Evolutionary conservation across 31 red algal species (phyloP).

Genomic region (Porphyra umbilicalis): DNA sequence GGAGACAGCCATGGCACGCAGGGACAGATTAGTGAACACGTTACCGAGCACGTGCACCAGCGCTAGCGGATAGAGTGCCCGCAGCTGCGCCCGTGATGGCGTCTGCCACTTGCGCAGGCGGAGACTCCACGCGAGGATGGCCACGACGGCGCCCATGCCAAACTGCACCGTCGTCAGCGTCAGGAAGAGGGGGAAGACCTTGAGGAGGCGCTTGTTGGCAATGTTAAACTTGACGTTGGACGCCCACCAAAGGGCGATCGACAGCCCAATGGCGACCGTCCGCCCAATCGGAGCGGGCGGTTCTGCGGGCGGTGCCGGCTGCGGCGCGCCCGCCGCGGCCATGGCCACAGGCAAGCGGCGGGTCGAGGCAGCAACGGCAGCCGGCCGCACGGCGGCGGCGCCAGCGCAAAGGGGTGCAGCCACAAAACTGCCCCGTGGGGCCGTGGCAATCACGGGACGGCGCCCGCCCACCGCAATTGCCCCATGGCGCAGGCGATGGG

Average conservation of each 20-base stretch:
- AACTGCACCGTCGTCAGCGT: constrained; percentile 39
- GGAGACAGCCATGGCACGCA: constrained; percentile 36
- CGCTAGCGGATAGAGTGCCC: constrained; percentile 42
- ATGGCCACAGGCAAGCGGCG: neutral
- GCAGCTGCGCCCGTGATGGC: constrained; percentile 18
- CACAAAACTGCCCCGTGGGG: neutral
- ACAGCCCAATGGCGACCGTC: neutral
- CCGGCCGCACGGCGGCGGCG: neutral
- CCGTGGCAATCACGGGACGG: neutral
- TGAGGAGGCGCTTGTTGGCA: constrained; percentile 40
- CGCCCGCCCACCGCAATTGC: too few relatives aligned
- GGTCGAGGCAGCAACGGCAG: neutral
- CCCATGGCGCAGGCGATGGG: too few relatives aligned
- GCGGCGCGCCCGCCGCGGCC: neutral
- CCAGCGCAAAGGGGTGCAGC: neutral
- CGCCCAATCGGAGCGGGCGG: neutral
- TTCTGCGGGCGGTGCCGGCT: neutral
- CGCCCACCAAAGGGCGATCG: constrained; percentile 22
- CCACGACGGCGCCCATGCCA: constrained; percentile 29
- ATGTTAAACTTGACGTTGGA: constrained; percentile 49
- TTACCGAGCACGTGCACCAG: constrained; percentile 40
- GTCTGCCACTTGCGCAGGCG: constrained; percentile 20
- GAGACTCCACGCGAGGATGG: constrained; percentile 19
- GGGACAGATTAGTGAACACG: constrained; percentile 34
- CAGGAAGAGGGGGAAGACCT: constrained; percentile 43